Percentiles rank a stretch among this genome's conserved stretches.
These are phyloP conservation scores for Xerocomus nothofagi DNA, from an alignment of 1,284 basidiomycete species.

Conservation along the genomic window DNA sequence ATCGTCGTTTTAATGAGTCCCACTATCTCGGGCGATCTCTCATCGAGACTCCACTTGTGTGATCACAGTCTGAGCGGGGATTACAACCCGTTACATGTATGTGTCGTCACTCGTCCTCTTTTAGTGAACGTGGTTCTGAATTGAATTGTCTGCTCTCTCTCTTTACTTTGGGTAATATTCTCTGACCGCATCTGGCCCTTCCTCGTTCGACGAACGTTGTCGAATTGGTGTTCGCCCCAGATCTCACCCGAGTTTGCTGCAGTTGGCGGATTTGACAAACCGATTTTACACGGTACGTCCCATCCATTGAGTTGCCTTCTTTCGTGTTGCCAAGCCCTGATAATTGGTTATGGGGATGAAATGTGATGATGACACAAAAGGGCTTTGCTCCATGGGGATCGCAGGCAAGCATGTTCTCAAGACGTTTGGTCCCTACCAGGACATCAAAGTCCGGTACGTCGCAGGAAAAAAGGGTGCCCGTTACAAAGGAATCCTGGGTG, in stretches of 20 bases:
- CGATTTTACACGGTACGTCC: slow-evolving; percentile 69
- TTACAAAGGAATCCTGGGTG: background rate
- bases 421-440: slow-evolving; percentile 82
- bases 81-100: slow-evolving; percentile 86
- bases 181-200: background rate
- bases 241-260: slow-evolving; percentile 93
- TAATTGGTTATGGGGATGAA: slow-evolving; percentile 1
- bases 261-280: slow-evolving; percentile 93
- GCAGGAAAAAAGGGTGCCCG: background rate
- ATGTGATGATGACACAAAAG: slow-evolving; percentile 36
- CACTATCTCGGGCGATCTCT: slow-evolving; percentile 3
- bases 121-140: slow-evolving; percentile 9
- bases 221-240: slow-evolving; percentile 39
- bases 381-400: slow-evolving; percentile 92
- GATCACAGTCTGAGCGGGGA: slow-evolving; percentile 79
- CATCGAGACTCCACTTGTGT: background rate
- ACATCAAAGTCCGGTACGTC: slow-evolving; percentile 92
- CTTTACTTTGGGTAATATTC: background rate
- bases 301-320: background rate
- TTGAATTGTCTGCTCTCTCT: background rate
- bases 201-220: background rate
- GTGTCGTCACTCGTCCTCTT: slow-evolving; percentile 18
- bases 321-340: background rate
- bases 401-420: slow-evolving; percentile 93
- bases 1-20: background rate